A percentile compares a stretch with the other conserved stretches of the same genome.
Conservation (phyloP, 2,329 filamentous ascomycete genomes). For the Geosmithia putterillii region DNA sequence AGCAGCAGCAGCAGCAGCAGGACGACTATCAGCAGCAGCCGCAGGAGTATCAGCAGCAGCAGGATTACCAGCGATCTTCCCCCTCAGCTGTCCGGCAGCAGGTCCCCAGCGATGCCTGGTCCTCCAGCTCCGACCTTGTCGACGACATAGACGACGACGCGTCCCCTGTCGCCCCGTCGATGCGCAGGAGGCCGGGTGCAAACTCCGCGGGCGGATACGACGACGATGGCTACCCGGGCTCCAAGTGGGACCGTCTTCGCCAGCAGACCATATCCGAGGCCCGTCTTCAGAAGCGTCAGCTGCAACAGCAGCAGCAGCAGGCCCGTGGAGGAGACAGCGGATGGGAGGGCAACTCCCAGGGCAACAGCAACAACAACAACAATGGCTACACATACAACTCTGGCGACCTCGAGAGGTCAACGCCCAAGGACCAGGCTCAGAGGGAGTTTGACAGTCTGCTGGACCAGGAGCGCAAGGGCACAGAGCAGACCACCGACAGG, state of each 20-base stretch:
- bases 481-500: constrained; percentile 13
- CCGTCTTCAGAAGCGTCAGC: not conserved
- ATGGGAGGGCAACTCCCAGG: constrained; percentile 4
- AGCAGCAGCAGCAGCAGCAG: not conserved
- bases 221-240: constrained; percentile 13
- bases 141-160: constrained; percentile 31
- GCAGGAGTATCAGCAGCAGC: not conserved
- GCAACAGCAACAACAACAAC: constrained; percentile 7
- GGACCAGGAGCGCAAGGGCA: constrained; percentile 27
- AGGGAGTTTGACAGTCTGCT: constrained; percentile 36
- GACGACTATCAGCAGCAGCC: too few relatives aligned
- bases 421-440: constrained; percentile 32
- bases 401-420: constrained; percentile 21
- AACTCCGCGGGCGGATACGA: not conserved
- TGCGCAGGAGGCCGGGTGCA: constrained; percentile 8
- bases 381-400: constrained; percentile 21
- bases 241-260: constrained; percentile 32
- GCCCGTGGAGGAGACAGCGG: too few relatives aligned
- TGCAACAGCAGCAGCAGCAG: not conserved
- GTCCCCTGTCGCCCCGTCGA: constrained; percentile 26
- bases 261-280: constrained; percentile 15
- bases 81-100: not conserved
- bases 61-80: too few relatives aligned
- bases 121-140: constrained; percentile 10
- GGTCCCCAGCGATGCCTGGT: not conserved